Evolutionary conservation across 2,329 filamentous ascomycete species (phyloP), one percentile per base, ranked within the genome.

Genomic region (Pseudogymnoascus sp.): DNA sequence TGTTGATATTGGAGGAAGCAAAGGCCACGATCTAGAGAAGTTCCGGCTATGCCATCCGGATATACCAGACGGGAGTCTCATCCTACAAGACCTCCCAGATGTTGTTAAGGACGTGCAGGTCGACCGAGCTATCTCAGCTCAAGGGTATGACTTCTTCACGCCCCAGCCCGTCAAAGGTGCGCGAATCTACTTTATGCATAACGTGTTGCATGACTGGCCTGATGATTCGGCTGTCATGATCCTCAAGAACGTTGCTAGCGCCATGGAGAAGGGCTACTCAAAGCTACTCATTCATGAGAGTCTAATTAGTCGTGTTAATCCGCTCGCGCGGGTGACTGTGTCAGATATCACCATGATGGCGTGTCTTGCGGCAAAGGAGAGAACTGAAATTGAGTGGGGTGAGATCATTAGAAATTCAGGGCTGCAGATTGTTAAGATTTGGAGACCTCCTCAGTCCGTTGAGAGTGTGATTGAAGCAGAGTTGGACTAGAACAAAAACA

Each of bases 121-220:
- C 0, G 39, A 67, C 12, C 58, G 63, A 23, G 66, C 66, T 0
- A 71, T 76, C 52, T 63, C 65, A 3, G 62, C 67, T 2, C 66
- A 67, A 58, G 62, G 65, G 2, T 69, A 76, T 60, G 71, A 76
- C 58, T 73, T 75, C 62, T 73, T 76, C 59, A 71, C 67, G 0
- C 67, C 71, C 4, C 74, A 77, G 58, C 74, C 73, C 0, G 62
- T 77, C 6, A 70, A 67, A 21, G 75, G 74, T 2, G 75, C 75
- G 0, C 70, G 70, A 5, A 69, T 66, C 4, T 71, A 71, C 55
- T 70, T 65, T 55, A 56, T 69, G 34, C 63, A 71, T 39, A 66
- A 67, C 6, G 68, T 73, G 2, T 59, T 73, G 23, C 70, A 74
- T 60, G 69, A 73, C 63, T 72, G 69, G 66, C 66, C 67, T 18